phyloP scores from a whole-genome alignment of 164 flowering plant genomes.

The Cinnamomum micranthum region DNA sequence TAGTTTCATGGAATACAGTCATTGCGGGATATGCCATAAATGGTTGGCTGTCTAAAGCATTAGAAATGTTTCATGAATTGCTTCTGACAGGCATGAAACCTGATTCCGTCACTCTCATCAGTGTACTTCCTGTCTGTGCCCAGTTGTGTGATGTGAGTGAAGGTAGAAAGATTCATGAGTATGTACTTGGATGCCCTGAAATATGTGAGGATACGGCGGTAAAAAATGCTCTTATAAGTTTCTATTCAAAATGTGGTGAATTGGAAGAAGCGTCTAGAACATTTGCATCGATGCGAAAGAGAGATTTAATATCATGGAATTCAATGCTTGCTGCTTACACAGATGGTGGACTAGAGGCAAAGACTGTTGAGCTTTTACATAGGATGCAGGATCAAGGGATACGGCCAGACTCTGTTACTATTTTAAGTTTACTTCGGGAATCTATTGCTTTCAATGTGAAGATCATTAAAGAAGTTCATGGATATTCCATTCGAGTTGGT shows the following conservation, averaged over 20 bases:
- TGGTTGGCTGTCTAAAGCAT: slow-evolving; percentile 41
- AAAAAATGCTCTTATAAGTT: slow-evolving; percentile 64
- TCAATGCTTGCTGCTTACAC: slow-evolving; percentile 61
- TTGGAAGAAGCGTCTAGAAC: slow-evolving; percentile 38
- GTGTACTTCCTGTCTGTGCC: slow-evolving; percentile 68
- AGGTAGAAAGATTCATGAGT: slow-evolving; percentile 64
- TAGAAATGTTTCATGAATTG: slow-evolving; percentile 48
- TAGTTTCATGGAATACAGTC: slow-evolving; percentile 80
- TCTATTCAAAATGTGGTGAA: slow-evolving; percentile 55
- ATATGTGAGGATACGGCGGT: slow-evolving; percentile 42
- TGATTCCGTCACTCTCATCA: slow-evolving; percentile 55
- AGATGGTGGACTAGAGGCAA: slow-evolving; percentile 18
- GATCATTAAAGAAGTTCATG: slow-evolving; percentile 61
- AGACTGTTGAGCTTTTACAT: slow-evolving; percentile 32
- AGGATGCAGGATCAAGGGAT: slow-evolving; percentile 48
- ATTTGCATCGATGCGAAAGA: slow-evolving; percentile 38
- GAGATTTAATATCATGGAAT: slow-evolving; percentile 83
- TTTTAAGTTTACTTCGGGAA: slow-evolving; percentile 41
- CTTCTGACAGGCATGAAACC: slow-evolving; percentile 21
- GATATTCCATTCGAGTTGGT: slow-evolving; percentile 42
- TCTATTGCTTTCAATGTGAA: slow-evolving; percentile 23
- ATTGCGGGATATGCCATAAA: slow-evolving; percentile 66
- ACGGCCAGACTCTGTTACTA: slow-evolving; percentile 60
- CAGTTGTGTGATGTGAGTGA: slow-evolving; percentile 26
- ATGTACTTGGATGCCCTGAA: slow-evolving; percentile 31